phyloP scores from a whole-genome alignment of 345 rosid species.

The Melaleuca quinquenervia region DNA sequence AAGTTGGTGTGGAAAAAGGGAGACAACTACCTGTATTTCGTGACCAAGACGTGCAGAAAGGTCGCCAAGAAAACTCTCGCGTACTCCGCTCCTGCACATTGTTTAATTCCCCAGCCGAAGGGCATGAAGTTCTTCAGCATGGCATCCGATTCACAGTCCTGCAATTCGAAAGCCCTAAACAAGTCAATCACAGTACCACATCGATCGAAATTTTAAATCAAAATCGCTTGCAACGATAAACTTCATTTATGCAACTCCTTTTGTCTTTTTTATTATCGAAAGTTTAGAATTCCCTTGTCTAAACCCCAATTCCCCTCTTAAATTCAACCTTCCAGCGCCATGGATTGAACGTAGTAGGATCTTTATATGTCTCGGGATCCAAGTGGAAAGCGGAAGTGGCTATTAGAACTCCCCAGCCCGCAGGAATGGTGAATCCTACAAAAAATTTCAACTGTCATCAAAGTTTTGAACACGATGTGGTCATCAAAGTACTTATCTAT shows the following conservation, averaged over 20 bases:
- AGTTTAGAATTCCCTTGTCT: neutral
- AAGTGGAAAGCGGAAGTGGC: conserved; percentile 2
- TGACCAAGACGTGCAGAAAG: neutral
- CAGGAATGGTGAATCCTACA: conserved; percentile 20
- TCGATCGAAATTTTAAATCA: neutral
- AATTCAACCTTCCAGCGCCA: conserved; percentile 15
- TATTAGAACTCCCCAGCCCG: conserved; percentile 8
- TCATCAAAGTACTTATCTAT: neutral
- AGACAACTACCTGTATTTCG: neutral
- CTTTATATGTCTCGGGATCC: neutral
- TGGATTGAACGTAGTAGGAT: conserved; percentile 16
- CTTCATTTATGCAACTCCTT: neutral
- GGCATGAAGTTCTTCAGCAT: conserved; percentile 20
- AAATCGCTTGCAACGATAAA: neutral
- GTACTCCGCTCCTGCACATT: conserved; percentile 20
- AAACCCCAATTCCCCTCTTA: neutral
- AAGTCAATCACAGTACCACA: neutral
- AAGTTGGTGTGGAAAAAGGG: neutral
- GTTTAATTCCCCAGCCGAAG: conserved; percentile 18
- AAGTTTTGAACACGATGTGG: neutral
- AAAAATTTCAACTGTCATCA: neutral
- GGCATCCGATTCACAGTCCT: neutral
- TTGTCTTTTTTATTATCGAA: neutral
- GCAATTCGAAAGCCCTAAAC: neutral
- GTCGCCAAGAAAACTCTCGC: neutral